Conservation (phyloP, 179 eudicot species). For the Pouteria campechiana region DNA sequence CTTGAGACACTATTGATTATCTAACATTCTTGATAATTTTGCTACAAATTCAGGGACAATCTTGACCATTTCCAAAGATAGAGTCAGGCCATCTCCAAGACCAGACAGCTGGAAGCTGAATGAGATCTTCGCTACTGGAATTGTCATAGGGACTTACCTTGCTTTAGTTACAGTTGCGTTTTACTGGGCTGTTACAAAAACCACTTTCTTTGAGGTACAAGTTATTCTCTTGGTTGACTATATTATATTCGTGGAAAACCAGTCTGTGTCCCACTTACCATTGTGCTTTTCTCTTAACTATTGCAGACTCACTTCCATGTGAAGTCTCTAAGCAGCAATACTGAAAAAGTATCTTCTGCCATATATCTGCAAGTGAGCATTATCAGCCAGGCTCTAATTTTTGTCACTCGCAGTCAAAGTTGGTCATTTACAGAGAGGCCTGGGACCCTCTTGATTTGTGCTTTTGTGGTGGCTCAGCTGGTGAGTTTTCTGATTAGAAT, state of each 20-base stretch:
- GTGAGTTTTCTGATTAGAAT: constrained; percentile 18
- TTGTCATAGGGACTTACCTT: constrained; percentile 60
- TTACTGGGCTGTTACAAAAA: constrained; percentile 35
- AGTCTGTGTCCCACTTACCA: neutral
- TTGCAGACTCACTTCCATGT: constrained; percentile 46
- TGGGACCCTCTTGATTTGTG: constrained; percentile 50
- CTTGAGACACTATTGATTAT: too few relatives aligned
- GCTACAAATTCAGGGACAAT: constrained; percentile 47
- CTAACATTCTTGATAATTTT: too few relatives aligned
- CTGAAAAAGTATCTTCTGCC: constrained; percentile 50
- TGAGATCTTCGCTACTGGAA: constrained; percentile 64
- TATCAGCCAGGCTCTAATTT: constrained; percentile 77
- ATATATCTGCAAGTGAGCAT: constrained; percentile 73
- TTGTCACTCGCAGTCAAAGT: constrained; percentile 69
- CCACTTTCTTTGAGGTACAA: constrained; percentile 49
- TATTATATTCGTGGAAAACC: neutral
- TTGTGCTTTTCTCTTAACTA: neutral
- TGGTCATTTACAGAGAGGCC: constrained; percentile 83
- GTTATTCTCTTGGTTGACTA: neutral
- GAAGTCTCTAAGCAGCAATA: constrained; percentile 30
- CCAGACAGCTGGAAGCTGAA: constrained; percentile 84
- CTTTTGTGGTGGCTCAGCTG: constrained; percentile 66
- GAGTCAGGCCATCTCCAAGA: constrained; percentile 63
- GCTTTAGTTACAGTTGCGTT: constrained; percentile 66
- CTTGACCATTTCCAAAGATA: constrained; percentile 72